These are phyloP conservation scores for Fusarium buharicum DNA, from an alignment of 2,329 filamentous ascomycete species.

Conservation along the genomic window DNA sequence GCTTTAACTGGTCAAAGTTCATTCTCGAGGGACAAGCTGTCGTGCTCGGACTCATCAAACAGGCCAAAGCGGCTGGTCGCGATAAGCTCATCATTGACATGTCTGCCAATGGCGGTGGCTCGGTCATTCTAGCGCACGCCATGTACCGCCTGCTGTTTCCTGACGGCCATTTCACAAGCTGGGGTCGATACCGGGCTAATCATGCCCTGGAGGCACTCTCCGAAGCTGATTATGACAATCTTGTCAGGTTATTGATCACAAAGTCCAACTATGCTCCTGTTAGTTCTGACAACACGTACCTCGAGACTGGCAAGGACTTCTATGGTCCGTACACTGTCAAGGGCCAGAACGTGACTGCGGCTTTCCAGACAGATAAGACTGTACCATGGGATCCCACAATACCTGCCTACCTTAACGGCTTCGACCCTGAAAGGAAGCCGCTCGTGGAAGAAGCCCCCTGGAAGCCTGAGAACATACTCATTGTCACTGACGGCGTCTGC, in stretches of 20 bases:
- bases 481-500: slow-evolving; percentile 41
- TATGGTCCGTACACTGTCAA: slow-evolving; percentile 38
- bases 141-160: slow-evolving; percentile 41
- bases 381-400: slow-evolving; percentile 19
- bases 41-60: slow-evolving; percentile 33
- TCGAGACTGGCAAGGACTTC: slow-evolving; percentile 37
- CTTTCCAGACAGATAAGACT: slow-evolving; percentile 32
- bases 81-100: slow-evolving; percentile 44
- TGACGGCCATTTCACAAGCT: slow-evolving; percentile 30
- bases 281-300: slow-evolving; percentile 10
- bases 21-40: slow-evolving; percentile 35
- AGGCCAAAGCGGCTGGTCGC: slow-evolving; percentile 30
- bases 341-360: slow-evolving; percentile 37
- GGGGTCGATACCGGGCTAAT: slow-evolving; percentile 40
- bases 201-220: slow-evolving; percentile 30
- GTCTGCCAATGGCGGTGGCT: slow-evolving; percentile 41
- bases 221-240: slow-evolving; percentile 31
- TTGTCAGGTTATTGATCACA: slow-evolving; percentile 26
- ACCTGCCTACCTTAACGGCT: slow-evolving; percentile 36
- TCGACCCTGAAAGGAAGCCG: slow-evolving; percentile 26
- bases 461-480: slow-evolving; percentile 42
- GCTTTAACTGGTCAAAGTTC: slow-evolving; percentile 21
- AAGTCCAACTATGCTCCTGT: slow-evolving; percentile 26
- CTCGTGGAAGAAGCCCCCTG: slow-evolving; percentile 32
- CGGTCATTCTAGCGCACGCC: slow-evolving; percentile 32